Conservation (phyloP, 1,139 yeast genomes). For the Spathaspora sp. region DNA sequence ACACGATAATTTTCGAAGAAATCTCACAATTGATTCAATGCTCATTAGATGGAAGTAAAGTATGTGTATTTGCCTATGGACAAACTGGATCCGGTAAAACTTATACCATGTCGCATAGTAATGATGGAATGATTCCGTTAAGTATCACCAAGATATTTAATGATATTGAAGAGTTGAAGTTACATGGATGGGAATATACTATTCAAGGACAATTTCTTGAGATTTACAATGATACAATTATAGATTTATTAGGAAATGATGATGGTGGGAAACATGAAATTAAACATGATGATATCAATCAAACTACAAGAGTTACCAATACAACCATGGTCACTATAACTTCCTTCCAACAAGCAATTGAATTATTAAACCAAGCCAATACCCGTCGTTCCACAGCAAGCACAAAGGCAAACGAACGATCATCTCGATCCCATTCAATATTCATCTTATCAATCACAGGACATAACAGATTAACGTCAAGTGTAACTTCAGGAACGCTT, state of each 20-base stretch:
- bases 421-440: conserved; percentile 70
- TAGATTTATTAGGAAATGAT: conserved; percentile 55
- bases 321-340: conserved; percentile 50
- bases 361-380: conserved; percentile 54
- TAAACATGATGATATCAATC: conserved; percentile 59
- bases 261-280: conserved; percentile 57
- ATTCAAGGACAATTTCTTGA: conserved; percentile 81
- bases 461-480: conserved; percentile 48
- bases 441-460: conserved; percentile 68
- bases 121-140: conserved; percentile 80
- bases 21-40: conserved; percentile 86
- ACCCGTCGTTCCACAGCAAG: conserved; percentile 76
- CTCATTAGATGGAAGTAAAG: conserved; percentile 86
- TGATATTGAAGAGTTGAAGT: conserved; percentile 49
- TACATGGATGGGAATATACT: conserved; percentile 64
- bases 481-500: conserved; percentile 56
- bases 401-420: conserved; percentile 77
- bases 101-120: conserved; percentile 74
- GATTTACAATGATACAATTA: conserved; percentile 79
- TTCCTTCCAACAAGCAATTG: conserved; percentile 50
- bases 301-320: conserved; percentile 61
- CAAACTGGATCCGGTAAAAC: conserved; percentile 98
- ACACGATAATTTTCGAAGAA: conserved; percentile 73
- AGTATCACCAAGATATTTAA: conserved; percentile 73
- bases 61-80: conserved; percentile 95